Percentiles rank a stretch among this genome's conserved stretches.
Conservation (phyloP, 2,329 filamentous ascomycete species). For the Xylariaceae sp. region DNA sequence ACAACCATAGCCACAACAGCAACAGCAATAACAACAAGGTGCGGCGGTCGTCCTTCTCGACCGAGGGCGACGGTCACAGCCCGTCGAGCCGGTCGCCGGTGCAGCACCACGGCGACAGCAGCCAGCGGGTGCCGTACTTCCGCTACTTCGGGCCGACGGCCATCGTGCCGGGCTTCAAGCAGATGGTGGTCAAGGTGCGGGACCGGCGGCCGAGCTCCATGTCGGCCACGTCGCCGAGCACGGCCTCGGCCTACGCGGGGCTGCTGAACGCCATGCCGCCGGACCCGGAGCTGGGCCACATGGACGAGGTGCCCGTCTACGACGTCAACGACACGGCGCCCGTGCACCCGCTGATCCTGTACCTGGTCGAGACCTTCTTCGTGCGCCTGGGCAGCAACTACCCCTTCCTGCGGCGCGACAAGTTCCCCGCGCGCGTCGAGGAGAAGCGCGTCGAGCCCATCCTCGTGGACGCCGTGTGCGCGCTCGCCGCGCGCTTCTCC, state of each 20-base stretch:
- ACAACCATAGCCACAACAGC: no score
- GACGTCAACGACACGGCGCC: slow-evolving; percentile 63
- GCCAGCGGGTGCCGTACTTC: slow-evolving; percentile 73
- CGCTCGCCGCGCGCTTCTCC: slow-evolving; percentile 74
- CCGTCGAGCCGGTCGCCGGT: slow-evolving; percentile 35
- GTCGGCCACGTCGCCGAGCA: slow-evolving; percentile 44
- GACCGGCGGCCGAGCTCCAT: slow-evolving; percentile 57
- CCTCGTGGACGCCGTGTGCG: slow-evolving; percentile 78
- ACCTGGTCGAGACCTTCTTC: slow-evolving; percentile 76
- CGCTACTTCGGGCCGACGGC: slow-evolving; percentile 86
- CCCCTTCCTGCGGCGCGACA: slow-evolving; percentile 67
- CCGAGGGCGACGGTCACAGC: slow-evolving; percentile 32
- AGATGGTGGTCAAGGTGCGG: slow-evolving; percentile 76
- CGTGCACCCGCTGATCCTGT: slow-evolving; percentile 66
- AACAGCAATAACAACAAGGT: no score
- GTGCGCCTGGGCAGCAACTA: slow-evolving; percentile 76
- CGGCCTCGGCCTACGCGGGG: slow-evolving; percentile 24
- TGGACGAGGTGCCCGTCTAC: slow-evolving; percentile 63
- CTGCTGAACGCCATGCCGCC: slow-evolving; percentile 34
- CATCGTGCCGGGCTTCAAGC: slow-evolving; percentile 86
- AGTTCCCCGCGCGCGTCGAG: slow-evolving; percentile 66
- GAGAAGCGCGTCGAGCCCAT: slow-evolving; percentile 80
- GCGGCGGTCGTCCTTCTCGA: slow-evolving; percentile 31
- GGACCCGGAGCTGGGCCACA: slow-evolving; percentile 34
- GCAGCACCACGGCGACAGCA: slow-evolving; percentile 41